phyloP scores from a whole-genome alignment of 495 filamentous ascomycete species.

The Podospora bellae-mahoneyi region DNA sequence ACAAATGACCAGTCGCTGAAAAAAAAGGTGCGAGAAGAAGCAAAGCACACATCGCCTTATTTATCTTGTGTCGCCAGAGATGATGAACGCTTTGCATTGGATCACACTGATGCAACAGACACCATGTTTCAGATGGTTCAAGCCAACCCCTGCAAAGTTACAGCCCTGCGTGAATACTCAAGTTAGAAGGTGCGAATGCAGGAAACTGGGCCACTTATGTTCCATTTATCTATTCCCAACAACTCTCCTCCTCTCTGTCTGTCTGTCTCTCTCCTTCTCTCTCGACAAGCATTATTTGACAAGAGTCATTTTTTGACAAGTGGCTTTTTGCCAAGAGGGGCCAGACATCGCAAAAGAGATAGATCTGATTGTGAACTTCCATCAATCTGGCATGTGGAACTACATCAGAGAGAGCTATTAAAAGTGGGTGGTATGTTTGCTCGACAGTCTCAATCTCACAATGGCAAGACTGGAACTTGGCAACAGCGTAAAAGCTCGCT shows the following conservation, averaged over 20 bases:
- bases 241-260: background rate
- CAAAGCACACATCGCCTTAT: background rate
- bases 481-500: background rate
- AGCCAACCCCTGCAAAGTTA: background rate
- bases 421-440: background rate
- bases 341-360: background rate
- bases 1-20: background rate
- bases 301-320: slow-evolving; percentile 1
- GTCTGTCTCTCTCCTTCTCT: background rate
- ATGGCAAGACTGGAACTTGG: slow-evolving; percentile 5
- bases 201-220: background rate
- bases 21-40: background rate
- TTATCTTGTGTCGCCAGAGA: slow-evolving; percentile 3
- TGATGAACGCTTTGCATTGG: slow-evolving; percentile 6
- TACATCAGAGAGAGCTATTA: background rate
- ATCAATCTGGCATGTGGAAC: background rate
- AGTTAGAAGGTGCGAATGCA: background rate
- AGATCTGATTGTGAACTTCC: background rate
- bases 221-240: background rate
- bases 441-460: background rate
- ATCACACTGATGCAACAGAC: slow-evolving; percentile 21
- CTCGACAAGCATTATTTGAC: background rate
- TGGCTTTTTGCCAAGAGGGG: background rate
- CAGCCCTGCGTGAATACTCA: background rate
- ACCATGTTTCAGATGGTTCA: slow-evolving; percentile 22